These are phyloP conservation scores for Malus hybrid DNA, from an alignment of 331 rosid species.

Conservation along the genomic window DNA sequence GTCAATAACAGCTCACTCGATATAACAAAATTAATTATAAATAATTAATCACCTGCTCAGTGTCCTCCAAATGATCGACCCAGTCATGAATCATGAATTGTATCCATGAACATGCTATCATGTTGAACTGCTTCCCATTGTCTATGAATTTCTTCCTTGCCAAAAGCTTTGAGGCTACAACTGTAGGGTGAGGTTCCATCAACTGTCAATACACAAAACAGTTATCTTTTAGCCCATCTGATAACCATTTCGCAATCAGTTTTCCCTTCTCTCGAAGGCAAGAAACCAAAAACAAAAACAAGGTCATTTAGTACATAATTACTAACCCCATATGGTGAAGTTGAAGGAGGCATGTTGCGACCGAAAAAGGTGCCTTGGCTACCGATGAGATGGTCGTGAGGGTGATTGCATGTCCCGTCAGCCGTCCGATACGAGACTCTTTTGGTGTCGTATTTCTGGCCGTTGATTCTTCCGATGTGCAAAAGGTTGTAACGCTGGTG, in stretches of 20 bases:
- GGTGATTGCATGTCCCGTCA: conserved; percentile 59
- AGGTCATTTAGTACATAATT: too few relatives aligned
- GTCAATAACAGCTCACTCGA: too few relatives aligned
- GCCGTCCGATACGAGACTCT: conserved; percentile 41
- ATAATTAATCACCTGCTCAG: conserved; percentile 40
- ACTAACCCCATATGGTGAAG: conserved; percentile 42
- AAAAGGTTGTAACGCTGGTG: conserved; percentile 57
- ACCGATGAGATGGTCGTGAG: conserved; percentile 39
- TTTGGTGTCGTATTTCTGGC: conserved; percentile 33
- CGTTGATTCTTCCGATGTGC: conserved; percentile 39
- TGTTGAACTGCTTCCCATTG: conserved; percentile 61
- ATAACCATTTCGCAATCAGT: too few relatives aligned
- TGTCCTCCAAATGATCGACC: conserved; percentile 78
- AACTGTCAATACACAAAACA: conserved; percentile 20
- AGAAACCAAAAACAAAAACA: too few relatives aligned
- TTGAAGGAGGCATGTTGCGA: conserved; percentile 64
- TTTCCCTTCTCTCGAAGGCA: too few relatives aligned
- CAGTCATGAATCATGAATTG: conserved; percentile 90
- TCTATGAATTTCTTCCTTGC: conserved; percentile 52
- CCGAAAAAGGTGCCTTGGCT: conserved; percentile 62
- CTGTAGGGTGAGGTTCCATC: conserved; percentile 57
- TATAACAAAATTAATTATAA: too few relatives aligned
- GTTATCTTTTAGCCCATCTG: too few relatives aligned
- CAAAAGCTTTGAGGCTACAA: conserved; percentile 59
- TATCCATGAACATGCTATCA: conserved; percentile 75